Percentiles rank a stretch among this genome's conserved stretches.
Evolutionary conservation across 768 basidiomycete species (phyloP).

Genomic region (Trametes coccinea): DNA sequence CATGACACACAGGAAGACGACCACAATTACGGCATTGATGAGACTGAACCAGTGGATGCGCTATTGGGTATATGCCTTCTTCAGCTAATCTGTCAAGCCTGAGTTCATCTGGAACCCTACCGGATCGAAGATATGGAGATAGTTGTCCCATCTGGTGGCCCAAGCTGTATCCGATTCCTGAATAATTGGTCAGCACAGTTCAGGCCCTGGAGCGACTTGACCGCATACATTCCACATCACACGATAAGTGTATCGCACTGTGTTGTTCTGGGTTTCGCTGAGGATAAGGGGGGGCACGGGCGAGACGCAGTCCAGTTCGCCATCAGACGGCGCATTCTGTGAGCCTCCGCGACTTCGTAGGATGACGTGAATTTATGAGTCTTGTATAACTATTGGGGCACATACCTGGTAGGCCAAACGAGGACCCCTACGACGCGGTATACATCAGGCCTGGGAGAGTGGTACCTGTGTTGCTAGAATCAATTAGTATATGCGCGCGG

Average conservation of each 20-base stretch:
- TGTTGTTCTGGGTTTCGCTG: conserved; percentile 57
- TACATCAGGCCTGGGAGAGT: conserved; percentile 64
- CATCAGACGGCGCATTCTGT: conserved; percentile 39
- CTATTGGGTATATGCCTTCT: neutral
- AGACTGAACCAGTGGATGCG: conserved; percentile 97
- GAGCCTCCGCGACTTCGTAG: conserved; percentile 60
- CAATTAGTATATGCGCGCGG: neutral
- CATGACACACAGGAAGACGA: conserved; percentile 89
- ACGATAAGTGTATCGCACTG: conserved; percentile 83
- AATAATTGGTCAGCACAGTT: neutral
- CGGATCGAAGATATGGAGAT: conserved; percentile 91
- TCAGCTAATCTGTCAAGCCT: neutral
- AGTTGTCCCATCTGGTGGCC: conserved; percentile 97
- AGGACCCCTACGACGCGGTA: conserved; percentile 91
- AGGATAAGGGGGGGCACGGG: conserved; percentile 53
- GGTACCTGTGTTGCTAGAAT: conserved; percentile 58
- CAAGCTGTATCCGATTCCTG: conserved; percentile 86
- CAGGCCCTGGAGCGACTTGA: neutral
- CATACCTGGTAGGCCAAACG: conserved; percentile 67
- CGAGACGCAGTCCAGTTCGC: conserved; percentile 51
- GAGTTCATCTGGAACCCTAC: conserved; percentile 13
- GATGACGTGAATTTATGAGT: neutral
- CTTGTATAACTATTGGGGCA: neutral
- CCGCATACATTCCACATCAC: conserved; percentile 79
- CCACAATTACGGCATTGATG: conserved; percentile 90